A percentile compares a stretch with the other conserved stretches of the same genome.
These are phyloP conservation scores for Ganoderma lucidum DNA, from an alignment of 1,284 basidiomycete genomes.

Conservation along the genomic window DNA sequence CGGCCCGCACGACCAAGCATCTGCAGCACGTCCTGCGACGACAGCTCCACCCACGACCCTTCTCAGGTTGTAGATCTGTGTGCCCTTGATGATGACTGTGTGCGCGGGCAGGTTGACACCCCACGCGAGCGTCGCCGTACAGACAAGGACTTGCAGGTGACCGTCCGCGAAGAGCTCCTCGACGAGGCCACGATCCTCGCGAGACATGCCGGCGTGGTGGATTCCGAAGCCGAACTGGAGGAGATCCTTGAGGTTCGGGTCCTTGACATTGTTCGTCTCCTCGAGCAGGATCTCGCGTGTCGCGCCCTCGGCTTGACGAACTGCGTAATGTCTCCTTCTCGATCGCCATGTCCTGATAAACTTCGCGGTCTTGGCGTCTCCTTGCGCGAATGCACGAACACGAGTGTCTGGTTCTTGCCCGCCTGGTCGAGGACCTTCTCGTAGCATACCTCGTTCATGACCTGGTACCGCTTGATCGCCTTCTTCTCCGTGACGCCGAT, in stretches of 20 bases:
- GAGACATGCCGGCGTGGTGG: conserved; percentile 99
- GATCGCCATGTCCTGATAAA: conserved; percentile 96
- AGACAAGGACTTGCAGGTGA: conserved; percentile 94
- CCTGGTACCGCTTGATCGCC: conserved; percentile 97
- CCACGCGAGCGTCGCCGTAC: conserved; percentile 98
- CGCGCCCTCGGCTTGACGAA: conserved; percentile 94
- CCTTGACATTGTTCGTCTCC: conserved; percentile 87
- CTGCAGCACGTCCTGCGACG: conserved; percentile 96
- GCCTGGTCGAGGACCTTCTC: conserved; percentile 97
- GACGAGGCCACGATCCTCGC: conserved; percentile 91
- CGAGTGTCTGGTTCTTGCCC: conserved; percentile 90
- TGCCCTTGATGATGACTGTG: conserved; percentile 99
- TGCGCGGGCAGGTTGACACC: conserved; percentile 99
- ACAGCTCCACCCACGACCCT: conserved; percentile 97
- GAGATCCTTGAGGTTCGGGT: conserved; percentile 87
- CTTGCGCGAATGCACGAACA: conserved; percentile 98
- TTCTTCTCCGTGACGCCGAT: conserved; percentile 99
- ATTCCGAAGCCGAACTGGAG: conserved; percentile 98
- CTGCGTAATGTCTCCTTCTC: conserved; percentile 97
- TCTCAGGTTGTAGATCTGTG: conserved; percentile 99
- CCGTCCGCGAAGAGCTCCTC: conserved; percentile 97
- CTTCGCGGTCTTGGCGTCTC: conserved; percentile 98
- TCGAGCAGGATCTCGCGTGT: conserved; percentile 88
- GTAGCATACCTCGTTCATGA: conserved; percentile 99
- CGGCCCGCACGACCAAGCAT: conserved; percentile 99